Percentiles rank a stretch among this genome's conserved stretches.
Conservation (phyloP, 192 early-diverging fungal genomes). For the Polychytrium aggregatum region DNA sequence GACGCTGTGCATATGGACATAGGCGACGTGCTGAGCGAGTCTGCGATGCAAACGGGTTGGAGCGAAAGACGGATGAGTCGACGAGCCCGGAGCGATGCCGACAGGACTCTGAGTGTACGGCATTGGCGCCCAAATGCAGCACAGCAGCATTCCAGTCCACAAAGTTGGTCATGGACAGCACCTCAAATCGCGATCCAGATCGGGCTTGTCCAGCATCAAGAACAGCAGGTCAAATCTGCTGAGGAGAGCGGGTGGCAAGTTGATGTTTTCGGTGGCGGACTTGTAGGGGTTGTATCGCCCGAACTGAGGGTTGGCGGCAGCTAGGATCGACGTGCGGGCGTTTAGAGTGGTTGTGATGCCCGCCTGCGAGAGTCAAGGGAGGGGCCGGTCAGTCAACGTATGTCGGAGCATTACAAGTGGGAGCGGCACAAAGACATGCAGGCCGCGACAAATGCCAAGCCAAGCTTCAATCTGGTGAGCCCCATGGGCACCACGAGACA, state of each 20-base stretch:
- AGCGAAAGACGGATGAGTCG: no score
- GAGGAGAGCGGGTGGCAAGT: conserved; percentile 86
- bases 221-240: conserved; percentile 90
- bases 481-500: no score
- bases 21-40: conserved; percentile 83
- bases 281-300: conserved; percentile 77
- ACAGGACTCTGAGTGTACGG: no score
- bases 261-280: conserved; percentile 85
- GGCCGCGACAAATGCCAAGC: no score
- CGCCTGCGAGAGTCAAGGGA: conserved; percentile 36
- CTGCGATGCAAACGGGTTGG: conserved; percentile 4
- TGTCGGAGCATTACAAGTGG: no score
- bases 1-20: conserved; percentile 74
- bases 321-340: conserved; percentile 87
- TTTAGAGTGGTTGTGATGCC: conserved; percentile 97
- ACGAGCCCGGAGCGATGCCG: no score
- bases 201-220: conserved; percentile 79
- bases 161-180: not conserved
- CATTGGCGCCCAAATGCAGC: no score
- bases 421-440: no score
- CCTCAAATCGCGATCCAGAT: conserved; percentile 59
- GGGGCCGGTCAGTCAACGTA: no score
- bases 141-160: no score
- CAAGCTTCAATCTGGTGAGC: no score
- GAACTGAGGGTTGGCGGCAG: conserved; percentile 94